Percentiles rank a stretch among this genome's conserved stretches.
Conservation (phyloP, 768 basidiomycete species). For the Dioszegia hungarica region DNA sequence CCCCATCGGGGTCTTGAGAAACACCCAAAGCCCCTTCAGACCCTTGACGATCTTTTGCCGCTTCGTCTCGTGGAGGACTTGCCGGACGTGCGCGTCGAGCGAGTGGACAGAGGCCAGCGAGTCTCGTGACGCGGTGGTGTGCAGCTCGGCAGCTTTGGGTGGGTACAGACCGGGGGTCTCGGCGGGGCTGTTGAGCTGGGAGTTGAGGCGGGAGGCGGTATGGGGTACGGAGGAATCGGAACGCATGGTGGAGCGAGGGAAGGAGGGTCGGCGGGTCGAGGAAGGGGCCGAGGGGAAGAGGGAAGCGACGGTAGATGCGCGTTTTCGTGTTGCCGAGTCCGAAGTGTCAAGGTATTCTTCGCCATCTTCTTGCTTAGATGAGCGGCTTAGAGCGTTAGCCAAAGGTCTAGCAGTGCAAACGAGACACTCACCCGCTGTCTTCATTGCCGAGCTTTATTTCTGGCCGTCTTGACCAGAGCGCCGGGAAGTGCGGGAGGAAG, state of each 20-base stretch:
- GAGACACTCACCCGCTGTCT: conserved; percentile 11
- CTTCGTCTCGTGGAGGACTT: conserved; percentile 56
- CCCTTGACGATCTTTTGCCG: conserved; percentile 60
- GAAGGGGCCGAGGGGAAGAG: conserved; percentile 2
- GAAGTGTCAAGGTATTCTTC: not conserved
- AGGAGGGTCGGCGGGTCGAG: not conserved
- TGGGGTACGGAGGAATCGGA: not conserved
- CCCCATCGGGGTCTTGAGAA: conserved; percentile 78
- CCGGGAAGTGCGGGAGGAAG: conserved; percentile 63
- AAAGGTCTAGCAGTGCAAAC: not conserved
- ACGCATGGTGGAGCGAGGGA: not conserved
- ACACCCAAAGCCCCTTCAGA: conserved; percentile 70
- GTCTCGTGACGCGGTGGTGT: not conserved
- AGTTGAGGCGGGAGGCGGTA: not conserved
- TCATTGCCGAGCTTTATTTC: conserved; percentile 53
- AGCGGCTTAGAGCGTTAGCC: not conserved
- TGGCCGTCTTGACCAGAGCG: conserved; percentile 66
- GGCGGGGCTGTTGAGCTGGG: not conserved
- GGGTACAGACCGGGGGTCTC: not conserved
- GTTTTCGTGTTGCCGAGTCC: not conserved
- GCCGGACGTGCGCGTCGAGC: conserved; percentile 72
- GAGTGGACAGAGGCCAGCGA: conserved; percentile 39
- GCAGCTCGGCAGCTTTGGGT: not conserved
- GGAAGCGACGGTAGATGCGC: not conserved
- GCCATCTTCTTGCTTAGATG: not conserved